phyloP scores from a whole-genome alignment of 2,329 filamentous ascomycete genomes.

The Harringtonia aguacate region DNA sequence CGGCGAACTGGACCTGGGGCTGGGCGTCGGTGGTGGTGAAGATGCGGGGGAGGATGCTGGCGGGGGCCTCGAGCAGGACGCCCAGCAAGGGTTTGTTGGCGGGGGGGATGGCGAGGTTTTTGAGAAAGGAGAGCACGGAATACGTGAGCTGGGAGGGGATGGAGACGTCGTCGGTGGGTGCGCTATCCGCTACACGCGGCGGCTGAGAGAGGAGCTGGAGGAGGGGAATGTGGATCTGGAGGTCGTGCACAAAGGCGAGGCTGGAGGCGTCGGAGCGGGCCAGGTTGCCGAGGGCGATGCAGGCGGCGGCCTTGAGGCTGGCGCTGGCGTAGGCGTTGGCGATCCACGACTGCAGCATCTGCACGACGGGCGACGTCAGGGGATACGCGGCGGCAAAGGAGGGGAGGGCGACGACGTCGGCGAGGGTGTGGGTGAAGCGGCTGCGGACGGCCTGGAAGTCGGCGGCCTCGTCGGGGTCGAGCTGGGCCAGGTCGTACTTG shows the following conservation, averaged over 20 bases:
- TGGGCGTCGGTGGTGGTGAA: conserved; percentile 37
- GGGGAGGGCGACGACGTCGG: conserved; percentile 35
- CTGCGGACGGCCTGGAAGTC: conserved; percentile 28
- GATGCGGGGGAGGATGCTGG: conserved; percentile 36
- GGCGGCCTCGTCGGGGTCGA: conserved; percentile 34
- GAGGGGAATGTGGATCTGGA: conserved; percentile 33
- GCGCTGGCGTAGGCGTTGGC: conserved; percentile 20
- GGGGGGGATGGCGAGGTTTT: conserved; percentile 50
- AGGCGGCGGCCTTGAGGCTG: conserved; percentile 40
- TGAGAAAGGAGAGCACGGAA: conserved; percentile 47
- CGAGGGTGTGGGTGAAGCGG: conserved; percentile 38
- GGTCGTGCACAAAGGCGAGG: conserved; percentile 34
- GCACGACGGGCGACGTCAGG: conserved; percentile 25
- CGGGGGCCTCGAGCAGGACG: conserved; percentile 28
- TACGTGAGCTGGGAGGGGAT: conserved; percentile 38
- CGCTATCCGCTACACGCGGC: conserved; percentile 18
- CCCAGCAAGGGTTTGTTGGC: conserved; percentile 43
- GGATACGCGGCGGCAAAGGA: conserved; percentile 26
- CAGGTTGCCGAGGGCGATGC: conserved; percentile 51
- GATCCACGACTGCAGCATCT: conserved; percentile 31
- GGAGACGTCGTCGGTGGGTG: conserved; percentile 12
- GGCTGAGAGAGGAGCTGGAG: conserved; percentile 31
- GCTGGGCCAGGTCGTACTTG: conserved; percentile 24
- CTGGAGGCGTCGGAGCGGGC: conserved; percentile 47
- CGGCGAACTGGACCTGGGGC: conserved; percentile 48